These are phyloP conservation scores for Apiotrichum mycotoxinovorans DNA, from an alignment of 1,284 basidiomycete species.

Conservation along the genomic window DNA sequence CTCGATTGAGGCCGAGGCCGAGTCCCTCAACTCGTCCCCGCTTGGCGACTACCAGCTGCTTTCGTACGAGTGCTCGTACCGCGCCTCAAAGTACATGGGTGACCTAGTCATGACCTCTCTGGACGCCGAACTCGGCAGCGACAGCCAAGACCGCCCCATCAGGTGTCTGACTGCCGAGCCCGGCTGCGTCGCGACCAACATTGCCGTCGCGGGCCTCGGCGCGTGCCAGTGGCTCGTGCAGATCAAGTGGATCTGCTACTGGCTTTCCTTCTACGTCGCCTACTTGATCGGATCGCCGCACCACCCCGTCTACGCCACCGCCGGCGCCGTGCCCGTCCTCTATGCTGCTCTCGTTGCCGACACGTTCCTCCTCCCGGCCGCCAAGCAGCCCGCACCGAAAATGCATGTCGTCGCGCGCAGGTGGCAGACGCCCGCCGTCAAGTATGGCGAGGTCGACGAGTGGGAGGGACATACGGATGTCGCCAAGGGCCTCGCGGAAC, in stretches of 20 bases:
- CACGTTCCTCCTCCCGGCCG: conserved; percentile 26
- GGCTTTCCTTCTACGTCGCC: conserved; percentile 60
- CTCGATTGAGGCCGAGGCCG: conserved; percentile 62
- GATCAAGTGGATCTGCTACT: conserved; percentile 58
- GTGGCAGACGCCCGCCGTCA: conserved; percentile 27
- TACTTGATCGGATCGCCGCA: conserved; percentile 39
- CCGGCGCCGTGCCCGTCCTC: conserved; percentile 36
- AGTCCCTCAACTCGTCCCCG: conserved; percentile 55
- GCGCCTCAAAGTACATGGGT: conserved; percentile 73
- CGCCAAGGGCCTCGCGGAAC: conserved; percentile 22
- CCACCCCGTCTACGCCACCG: conserved; percentile 36
- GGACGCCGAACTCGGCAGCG: conserved; percentile 51
- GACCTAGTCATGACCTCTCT: conserved; percentile 66
- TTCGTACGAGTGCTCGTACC: conserved; percentile 63
- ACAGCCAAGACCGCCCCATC: conserved; percentile 31
- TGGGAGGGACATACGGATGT: conserved; percentile 32
- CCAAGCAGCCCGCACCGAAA: conserved; percentile 32
- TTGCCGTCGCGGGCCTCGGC: conserved; percentile 49
- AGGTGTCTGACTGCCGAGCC: conserved; percentile 70
- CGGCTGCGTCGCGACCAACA: conserved; percentile 67
- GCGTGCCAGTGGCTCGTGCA: conserved; percentile 53
- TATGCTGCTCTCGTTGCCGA: conserved; percentile 38
- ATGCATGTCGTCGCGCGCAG: conserved; percentile 26
- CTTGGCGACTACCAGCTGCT: conserved; percentile 67
- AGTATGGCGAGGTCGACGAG: conserved; percentile 39